Conservation (phyloP, 2,329 filamentous ascomycete genomes). For the Colletotrichum musae region DNA sequence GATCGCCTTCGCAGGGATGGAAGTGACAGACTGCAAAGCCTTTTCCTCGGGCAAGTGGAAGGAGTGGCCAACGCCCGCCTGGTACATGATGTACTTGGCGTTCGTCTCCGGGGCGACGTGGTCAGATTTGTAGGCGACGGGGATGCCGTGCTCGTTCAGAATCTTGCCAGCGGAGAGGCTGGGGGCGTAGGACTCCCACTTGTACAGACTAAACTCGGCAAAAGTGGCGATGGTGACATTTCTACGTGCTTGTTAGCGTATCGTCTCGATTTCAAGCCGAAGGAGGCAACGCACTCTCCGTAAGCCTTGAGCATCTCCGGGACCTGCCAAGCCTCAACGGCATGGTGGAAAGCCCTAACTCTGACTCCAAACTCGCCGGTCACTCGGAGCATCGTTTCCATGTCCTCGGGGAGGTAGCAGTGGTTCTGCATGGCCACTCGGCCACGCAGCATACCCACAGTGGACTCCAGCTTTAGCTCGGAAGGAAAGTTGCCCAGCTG, state of each 20-base stretch:
- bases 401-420: constrained; percentile 60
- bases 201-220: constrained; percentile 58
- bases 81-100: constrained; percentile 59
- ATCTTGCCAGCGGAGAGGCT: constrained; percentile 58
- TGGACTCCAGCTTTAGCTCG: constrained; percentile 57
- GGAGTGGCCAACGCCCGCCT: constrained; percentile 57
- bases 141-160: constrained; percentile 55
- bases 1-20: constrained; percentile 59
- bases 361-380: constrained; percentile 59
- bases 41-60: constrained; percentile 58
- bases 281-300: constrained; percentile 46
- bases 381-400: constrained; percentile 59
- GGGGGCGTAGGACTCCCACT: constrained; percentile 57
- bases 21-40: constrained; percentile 61
- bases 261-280: neutral
- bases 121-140: constrained; percentile 61
- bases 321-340: constrained; percentile 56
- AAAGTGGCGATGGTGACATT: constrained; percentile 61
- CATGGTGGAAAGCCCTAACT: constrained; percentile 59
- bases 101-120: constrained; percentile 51
- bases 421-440: constrained; percentile 59
- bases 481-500: constrained; percentile 47
- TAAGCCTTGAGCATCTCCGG: constrained; percentile 56
- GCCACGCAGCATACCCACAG: constrained; percentile 56
- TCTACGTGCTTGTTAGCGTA: constrained; percentile 32